Conservation (phyloP, 495 filamentous ascomycete species). For the Penicillium desertorum region DNA sequence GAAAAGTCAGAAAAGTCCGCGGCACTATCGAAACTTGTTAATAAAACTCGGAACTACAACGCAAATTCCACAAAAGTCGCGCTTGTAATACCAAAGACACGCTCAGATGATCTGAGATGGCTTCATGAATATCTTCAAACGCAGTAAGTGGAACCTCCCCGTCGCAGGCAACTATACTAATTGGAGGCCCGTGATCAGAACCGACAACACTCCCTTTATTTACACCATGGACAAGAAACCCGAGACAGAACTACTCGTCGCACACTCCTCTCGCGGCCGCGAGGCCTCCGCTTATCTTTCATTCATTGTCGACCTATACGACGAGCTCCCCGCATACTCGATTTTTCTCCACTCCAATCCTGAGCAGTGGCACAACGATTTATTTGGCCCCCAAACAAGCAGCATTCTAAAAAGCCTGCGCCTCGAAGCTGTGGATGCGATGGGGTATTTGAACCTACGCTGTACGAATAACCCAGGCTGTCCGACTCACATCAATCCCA, state of each 20-base stretch:
- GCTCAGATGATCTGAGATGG: slow-evolving; percentile 9
- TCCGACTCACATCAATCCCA: slow-evolving; percentile 33
- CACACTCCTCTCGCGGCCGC: slow-evolving; percentile 37
- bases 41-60: not conserved
- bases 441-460: slow-evolving; percentile 46
- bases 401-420: slow-evolving; percentile 33
- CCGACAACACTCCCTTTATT: slow-evolving; percentile 35
- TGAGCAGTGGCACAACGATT: slow-evolving; percentile 48
- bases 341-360: slow-evolving; percentile 44
- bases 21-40: not conserved
- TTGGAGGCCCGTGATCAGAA: not conserved
- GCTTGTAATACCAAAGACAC: slow-evolving; percentile 3
- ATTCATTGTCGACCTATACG: slow-evolving; percentile 41
- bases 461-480: slow-evolving; percentile 41
- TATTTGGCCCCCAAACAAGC: slow-evolving; percentile 37
- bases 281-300: slow-evolving; percentile 45
- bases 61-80: not conserved
- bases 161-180: not conserved
- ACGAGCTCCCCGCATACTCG: slow-evolving; percentile 36
- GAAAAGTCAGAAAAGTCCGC: not conserved
- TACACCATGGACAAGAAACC: slow-evolving; percentile 37
- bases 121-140: slow-evolving; percentile 1
- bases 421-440: slow-evolving; percentile 37
- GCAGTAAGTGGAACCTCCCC: not conserved
- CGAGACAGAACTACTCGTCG: slow-evolving; percentile 31